These are phyloP conservation scores for Penicillium mononematosum DNA, from an alignment of 495 filamentous ascomycete species.

Conservation along the genomic window DNA sequence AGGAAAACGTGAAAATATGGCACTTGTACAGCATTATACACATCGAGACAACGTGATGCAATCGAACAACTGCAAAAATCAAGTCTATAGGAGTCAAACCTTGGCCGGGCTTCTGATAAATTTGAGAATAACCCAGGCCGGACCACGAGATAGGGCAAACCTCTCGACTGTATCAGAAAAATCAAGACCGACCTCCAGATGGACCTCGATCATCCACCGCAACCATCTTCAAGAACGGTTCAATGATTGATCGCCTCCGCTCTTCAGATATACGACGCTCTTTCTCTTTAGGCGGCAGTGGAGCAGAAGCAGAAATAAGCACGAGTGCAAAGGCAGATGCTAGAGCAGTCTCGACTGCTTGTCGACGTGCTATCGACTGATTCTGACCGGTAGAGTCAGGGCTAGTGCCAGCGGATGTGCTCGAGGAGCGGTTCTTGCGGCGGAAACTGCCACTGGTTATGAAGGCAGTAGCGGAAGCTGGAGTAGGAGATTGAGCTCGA, in stretches of 20 bases:
- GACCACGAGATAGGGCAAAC: neutral
- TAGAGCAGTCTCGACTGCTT: conserved; percentile 37
- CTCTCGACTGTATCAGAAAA: neutral
- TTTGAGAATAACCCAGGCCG: neutral
- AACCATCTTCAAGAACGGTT: conserved; percentile 47
- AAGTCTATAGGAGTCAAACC: neutral
- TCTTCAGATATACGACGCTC: conserved; percentile 43
- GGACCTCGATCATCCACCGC: conserved; percentile 42
- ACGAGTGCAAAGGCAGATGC: conserved; percentile 35
- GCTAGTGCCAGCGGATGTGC: conserved; percentile 15
- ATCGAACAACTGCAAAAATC: neutral
- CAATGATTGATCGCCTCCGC: conserved; percentile 41
- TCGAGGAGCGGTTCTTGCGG: conserved; percentile 27
- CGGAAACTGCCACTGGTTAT: conserved; percentile 37
- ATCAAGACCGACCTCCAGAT: conserved; percentile 33
- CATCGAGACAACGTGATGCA: neutral
- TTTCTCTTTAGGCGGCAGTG: conserved; percentile 41
- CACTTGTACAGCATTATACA: conserved; percentile 7
- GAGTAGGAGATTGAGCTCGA: conserved; percentile 18
- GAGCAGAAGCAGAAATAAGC: conserved; percentile 36
- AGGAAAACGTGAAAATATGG: neutral
- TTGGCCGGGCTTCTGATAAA: neutral
- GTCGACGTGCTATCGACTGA: conserved; percentile 28
- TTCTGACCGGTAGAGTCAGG: conserved; percentile 2
- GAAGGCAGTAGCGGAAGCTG: conserved; percentile 32